Base-by-base conservation (phyloP, 2,329 filamentous ascomycete genomes). In the Aspergillus sp. region DNA sequence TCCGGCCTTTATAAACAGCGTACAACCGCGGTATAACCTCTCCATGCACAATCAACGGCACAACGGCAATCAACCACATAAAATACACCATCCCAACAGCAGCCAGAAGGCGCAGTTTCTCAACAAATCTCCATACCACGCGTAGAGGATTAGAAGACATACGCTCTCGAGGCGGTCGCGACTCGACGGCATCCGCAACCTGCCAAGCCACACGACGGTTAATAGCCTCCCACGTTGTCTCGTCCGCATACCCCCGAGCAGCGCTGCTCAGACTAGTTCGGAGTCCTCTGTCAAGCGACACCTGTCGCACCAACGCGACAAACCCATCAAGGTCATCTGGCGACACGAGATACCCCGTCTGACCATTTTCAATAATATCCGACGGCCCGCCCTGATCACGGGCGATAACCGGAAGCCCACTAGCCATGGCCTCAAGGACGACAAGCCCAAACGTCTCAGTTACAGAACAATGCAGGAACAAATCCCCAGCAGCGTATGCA, bases 401-500 rank as follows among this genome's bases (percentile, higher is more conserved):
- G 2, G 84, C 84, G 45, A 87, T 73, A 20, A 87, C 83, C 0
- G 83, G 83, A 2, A 88, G 74, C 2, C 83, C 82, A 53, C 82
- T 85, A 0, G 83, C 83, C 83, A 87, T 86, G 3, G 81, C 80
- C 64, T 86, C 84, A 2, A 86, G 70, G 1, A 86, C 83, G 0
- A 87, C 83, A 7, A 87, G 70, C 0, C 84, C 84, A 62, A 87
- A 86, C 0, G 84, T 87, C 64, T 87, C 84, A 0, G 83, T 86
- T 49, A 86, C 72, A 19, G 81, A 86, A 66, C 82, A 85, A 66
- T 87, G 83, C 12, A 87, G 66, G 60, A 87, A 86, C n/a, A 87
- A 55, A 59, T 87, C 83, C 0, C 79, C 83, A 3, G 79, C 80
- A 2, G 84, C 83, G 54, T 86, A 88, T 7, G 80, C 78, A n/a